Evolutionary conservation across 1,284 basidiomycete genomes (phyloP).

Genomic region (Athelia psychrophila): DNA sequence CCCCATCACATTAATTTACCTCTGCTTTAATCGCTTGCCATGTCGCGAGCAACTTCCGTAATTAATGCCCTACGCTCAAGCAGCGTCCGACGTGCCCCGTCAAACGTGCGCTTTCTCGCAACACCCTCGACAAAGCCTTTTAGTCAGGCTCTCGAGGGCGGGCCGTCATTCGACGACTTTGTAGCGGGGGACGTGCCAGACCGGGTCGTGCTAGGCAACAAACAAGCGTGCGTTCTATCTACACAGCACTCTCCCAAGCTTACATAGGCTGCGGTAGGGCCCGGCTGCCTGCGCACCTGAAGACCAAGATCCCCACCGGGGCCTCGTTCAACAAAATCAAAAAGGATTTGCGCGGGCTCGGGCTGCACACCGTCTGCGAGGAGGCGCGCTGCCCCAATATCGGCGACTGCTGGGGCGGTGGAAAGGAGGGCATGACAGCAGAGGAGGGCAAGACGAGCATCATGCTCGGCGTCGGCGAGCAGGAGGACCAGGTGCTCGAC

Average conservation of each 20-base stretch:
- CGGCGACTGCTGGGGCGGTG: constrained; percentile 99
- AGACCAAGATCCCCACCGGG: constrained; percentile 92
- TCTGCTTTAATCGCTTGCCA: neutral
- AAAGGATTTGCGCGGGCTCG: constrained; percentile 90
- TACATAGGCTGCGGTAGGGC: constrained; percentile 46
- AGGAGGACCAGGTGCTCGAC: constrained; percentile 79
- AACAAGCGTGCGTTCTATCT: constrained; percentile 54
- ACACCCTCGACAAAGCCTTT: constrained; percentile 56
- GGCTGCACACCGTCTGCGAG: constrained; percentile 96
- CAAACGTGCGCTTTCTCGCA: constrained; percentile 45
- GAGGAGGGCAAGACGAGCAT: constrained; percentile 90
- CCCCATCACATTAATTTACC: no score
- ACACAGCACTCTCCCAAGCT: constrained; percentile 1
- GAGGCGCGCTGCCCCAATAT: constrained; percentile 99
- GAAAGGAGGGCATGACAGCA: constrained; percentile 71
- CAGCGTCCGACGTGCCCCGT: neutral
- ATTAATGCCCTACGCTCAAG: neutral
- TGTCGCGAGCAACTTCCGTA: neutral
- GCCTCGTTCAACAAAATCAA: constrained; percentile 91
- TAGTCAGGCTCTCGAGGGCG: constrained; percentile 60
- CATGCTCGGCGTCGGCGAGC: constrained; percentile 98
- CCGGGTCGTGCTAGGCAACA: constrained; percentile 77
- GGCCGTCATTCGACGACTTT: constrained; percentile 86
- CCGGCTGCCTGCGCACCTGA: constrained; percentile 88
- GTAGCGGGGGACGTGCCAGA: constrained; percentile 61